Evolutionary conservation across 768 basidiomycete species (phyloP), one percentile per base, ranked within the genome.

Genomic region (Paxillus involutus): DNA sequence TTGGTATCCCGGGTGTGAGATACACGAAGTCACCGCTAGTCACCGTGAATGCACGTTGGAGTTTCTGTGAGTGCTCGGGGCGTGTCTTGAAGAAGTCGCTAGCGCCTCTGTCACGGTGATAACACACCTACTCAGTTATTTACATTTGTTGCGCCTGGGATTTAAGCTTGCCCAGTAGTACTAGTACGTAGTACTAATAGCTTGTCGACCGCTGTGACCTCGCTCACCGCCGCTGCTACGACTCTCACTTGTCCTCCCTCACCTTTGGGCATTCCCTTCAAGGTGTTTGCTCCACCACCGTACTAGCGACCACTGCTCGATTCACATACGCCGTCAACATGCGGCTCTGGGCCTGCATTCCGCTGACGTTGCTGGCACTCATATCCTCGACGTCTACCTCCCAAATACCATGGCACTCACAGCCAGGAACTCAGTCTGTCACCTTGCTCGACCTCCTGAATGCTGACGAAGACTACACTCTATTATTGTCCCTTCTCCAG

Each of bases 361-460:
- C 72, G 9, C 59, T 74, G 59, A 61, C 72, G 14, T 59, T 79
- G 21, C 65, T 75, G 44, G 57, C 50, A 3, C 55, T 67, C 36
- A 6, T 56, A 3, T 47, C 55, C 54, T 43, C 58, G 37, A 42
- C 57, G 3, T n/a, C 51, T 36, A 57, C 67, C 47, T 43, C 59
- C 1, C 71, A 72, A 52, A 24, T 68, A 2, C 45, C 66, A 26
- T 64, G 65, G 56, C 49, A 65, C 12, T 44, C 62, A 17, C 57
- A 59, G 4, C 45, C 68, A 21, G 50, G 68, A 0, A 44, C 55
- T 1, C 51, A 67, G 55, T 78, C 85, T 1, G 75, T 64, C 9
- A 94, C 89, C 37, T 76, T 98, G 53, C 80, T 95, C 63, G 92
- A 95, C 61, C 80, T 81, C 45, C 87, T 99, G 58, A 80, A 75